Base-by-base conservation (phyloP, 495 filamentous ascomycete genomes). In the Tuber melanosporum region DNA sequence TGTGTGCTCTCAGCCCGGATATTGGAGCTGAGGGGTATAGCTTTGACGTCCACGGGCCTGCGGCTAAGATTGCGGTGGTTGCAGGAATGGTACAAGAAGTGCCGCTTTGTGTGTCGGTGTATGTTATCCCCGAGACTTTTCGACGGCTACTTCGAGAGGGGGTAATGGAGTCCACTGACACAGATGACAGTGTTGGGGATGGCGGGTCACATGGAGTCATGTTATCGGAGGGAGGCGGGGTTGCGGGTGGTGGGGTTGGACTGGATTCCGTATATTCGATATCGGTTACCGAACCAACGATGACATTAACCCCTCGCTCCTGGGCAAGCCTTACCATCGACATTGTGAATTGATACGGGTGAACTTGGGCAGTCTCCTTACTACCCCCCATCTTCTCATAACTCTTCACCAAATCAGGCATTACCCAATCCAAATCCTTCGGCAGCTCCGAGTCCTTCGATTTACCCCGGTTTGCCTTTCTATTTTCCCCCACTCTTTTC, bases 291-390 rank as follows among this genome's bases (percentile, higher is more conserved):
- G 88, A 88, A 17, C 92, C 92, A 45, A 92, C 79, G 41, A 91
- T 86, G 73, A 98, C 89, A 70, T 91, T 88, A 41, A 89, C 91
- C 14, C 95, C 95, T 76, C 88, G 89, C 75, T 94, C 89, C 76
- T 88, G 87, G 14, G 95, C 94, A 26, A 99, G 87, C 52, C 89
- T 88, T 17, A 93, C 93, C 83, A 99, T 95, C 5, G 92, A 88
- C 0, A 90, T 97, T 4, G 95, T 99, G 80, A 99, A 98, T 39
- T 92, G 90, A 82, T 92, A 94, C 2, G 95, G 95, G 84, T 98
- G 95, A 9, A 98, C 95, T 83, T 98, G 95, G 3, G 95, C 93
- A 2, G 95, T 98, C 75, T 88, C 88, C 72, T 85, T 86, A 20
- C 80, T 82, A 57, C 90, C 91, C 12, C 94, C 94, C 93, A 98